Base-by-base conservation (phyloP, 768 basidiomycete genomes). In the Pilatotrama ljubarskyi region DNA sequence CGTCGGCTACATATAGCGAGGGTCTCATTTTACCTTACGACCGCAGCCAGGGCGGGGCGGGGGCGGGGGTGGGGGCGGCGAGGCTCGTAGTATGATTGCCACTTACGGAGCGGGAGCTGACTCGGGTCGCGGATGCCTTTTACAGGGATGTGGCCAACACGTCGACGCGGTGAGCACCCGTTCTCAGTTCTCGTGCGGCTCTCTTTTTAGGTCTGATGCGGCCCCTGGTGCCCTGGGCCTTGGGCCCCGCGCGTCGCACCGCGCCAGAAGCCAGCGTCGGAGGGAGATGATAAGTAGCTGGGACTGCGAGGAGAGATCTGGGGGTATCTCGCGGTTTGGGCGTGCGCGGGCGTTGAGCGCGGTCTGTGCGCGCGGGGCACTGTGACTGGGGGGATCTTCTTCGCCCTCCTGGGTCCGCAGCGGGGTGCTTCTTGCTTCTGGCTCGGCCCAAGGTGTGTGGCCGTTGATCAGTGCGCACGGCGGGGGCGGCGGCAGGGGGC, bases 141-240 rank as follows among this genome's bases (percentile, higher is more conserved):
- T 55, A 65, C 76, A 90, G 89, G 89, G 89, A 50, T 91, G 89
- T 62, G 89, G 89, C 10, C 66, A 67, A 58, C 89, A 91, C 72
- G 82, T 80, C 68, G 84, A 88, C 52, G 60, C 74, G 71, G 88
- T 87, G 72, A 80, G 82, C 78, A 15, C 29, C 42, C 24, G 40
- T 9, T 32, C 26, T 58, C 36, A 25, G 40, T 9, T 32, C 26
- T 58, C 36, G 32, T 32, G 29, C 29, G 29, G 29, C 57, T 36
- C 41, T 38, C 25, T 49, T 38, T 20, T 49, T 26, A 37, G 10
- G 46, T 41, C n/a, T 37, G 40, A 41, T 41, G 17, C 25, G 8
- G 15, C 47, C n/a, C n/a, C n/a, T n/a, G n/a, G n/a, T n/a, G n/a
- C n/a, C n/a, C n/a, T n/a, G n/a, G n/a, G n/a, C n/a, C n/a, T n/a